Evolutionary conservation across 2,329 filamentous ascomycete genomes (phyloP).

Genomic region (Neofusicoccum ribis): DNA sequence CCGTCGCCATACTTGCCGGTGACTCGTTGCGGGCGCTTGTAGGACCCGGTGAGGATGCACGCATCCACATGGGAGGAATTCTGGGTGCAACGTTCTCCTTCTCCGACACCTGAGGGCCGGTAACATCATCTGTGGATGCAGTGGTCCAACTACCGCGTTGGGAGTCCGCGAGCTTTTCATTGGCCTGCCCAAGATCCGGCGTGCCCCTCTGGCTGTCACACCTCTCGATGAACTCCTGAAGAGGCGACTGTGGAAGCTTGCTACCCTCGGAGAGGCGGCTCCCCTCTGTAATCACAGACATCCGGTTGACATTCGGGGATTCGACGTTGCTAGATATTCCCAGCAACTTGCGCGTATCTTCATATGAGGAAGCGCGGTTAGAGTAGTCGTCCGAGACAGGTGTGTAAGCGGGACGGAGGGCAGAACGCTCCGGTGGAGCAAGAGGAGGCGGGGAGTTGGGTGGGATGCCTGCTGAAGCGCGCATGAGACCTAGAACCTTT

Average conservation of each 20-base stretch:
- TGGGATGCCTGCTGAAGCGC: conserved; percentile 25
- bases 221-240: background rate
- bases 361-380: conserved; percentile 13
- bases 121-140: background rate
- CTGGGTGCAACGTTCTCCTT: background rate
- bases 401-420: conserved; percentile 21
- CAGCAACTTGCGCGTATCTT: conserved; percentile 17
- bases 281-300: background rate
- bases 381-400: background rate
- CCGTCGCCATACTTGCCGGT: background rate
- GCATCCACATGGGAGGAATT: conserved; percentile 12
- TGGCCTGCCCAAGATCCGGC: background rate
- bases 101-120: background rate
- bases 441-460: conserved; percentile 30
- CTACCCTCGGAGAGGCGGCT: background rate
- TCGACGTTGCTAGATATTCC: conserved; percentile 2
- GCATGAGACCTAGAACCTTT: conserved; percentile 20
- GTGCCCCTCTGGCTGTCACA: background rate
- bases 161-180: background rate
- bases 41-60: background rate
- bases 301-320: background rate
- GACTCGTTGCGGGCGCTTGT: conserved; percentile 16
- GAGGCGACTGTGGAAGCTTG: background rate
- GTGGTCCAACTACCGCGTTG: background rate
- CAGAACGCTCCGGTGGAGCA: conserved; percentile 30